phyloP scores from a whole-genome alignment of 768 basidiomycete species.

The Cyclocybe cylindracea region DNA sequence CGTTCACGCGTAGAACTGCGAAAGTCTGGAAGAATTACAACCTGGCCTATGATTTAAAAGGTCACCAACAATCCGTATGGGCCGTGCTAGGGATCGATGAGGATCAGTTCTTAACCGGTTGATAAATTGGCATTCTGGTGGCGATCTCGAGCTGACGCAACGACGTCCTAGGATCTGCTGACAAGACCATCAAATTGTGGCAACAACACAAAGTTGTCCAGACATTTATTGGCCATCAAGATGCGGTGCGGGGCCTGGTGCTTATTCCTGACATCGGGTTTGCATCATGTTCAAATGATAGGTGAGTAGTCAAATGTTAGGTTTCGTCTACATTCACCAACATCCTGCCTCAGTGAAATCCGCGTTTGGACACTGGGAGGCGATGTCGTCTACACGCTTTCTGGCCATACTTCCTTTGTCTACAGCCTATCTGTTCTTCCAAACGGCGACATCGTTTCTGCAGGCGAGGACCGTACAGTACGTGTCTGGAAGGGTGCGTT shows the following conservation, averaged over 20 bases:
- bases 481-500: conserved; percentile 85
- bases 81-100: conserved; percentile 82
- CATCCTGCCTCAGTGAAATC: conserved; percentile 63
- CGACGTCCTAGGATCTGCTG: conserved; percentile 75
- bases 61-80: conserved; percentile 93
- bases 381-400: conserved; percentile 74
- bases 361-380: conserved; percentile 89
- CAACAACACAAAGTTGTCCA: conserved; percentile 69
- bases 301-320: conserved; percentile 41
- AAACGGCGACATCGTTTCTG: conserved; percentile 81
- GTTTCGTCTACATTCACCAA: neutral
- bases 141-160: neutral
- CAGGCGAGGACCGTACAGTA: conserved; percentile 92
- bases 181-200: conserved; percentile 93
- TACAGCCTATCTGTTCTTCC: conserved; percentile 87
- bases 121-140: conserved; percentile 10
- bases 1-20: conserved; percentile 64
- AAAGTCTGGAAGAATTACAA: conserved; percentile 90
- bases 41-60: conserved; percentile 71
- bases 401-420: conserved; percentile 96
- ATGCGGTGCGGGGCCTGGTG: conserved; percentile 87
- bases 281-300: conserved; percentile 95
- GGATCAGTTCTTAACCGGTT: conserved; percentile 81
- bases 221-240: conserved; percentile 84
- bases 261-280: conserved; percentile 86